Base-by-base conservation (phyloP, 805 yeast genomes). In the Candida namnaoensis region DNA sequence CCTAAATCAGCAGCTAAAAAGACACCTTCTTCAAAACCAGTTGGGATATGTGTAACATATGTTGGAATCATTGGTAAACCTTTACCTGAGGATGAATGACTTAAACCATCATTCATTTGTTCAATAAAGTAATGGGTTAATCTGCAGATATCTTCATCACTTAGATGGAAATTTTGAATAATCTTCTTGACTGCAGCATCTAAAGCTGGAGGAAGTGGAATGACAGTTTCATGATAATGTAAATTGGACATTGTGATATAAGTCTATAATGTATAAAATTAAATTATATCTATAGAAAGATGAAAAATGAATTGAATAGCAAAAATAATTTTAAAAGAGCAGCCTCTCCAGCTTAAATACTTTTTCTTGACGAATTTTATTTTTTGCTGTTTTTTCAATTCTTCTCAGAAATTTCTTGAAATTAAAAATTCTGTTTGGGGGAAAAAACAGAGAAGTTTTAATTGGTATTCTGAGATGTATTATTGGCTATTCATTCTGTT, bases 31-130 rank as follows among this genome's bases (percentile, higher is more conserved):
- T 91, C 99, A 38, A 74, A 70, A 36, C 99, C 99, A 36, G 72
- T 74, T 23, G 99, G 99, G 43, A 87, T 74, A 10, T 75, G 71
- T 8, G 96, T 86, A 32, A 91, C 95, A 57, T 63, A 91, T 1
- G 96, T 77, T 33, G 98, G 98, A 52, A 93, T 87, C 99, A 91
- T 93, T 35, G 93, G 91, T 66, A 85, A 65, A 57, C 73, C 79
- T 58, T 44, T 61, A 23, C 61, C 53, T 24, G 62, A 66, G 12
- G 63, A 60, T 11, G 65, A 58, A n/a, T 69, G 58, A 2, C 60
- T 53, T 38, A 84, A 62, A 4, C 91, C 93, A 30, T 62, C 60
- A 39, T 78, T 73, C 71, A 85, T 82, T 10, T 77, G 71, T 44
- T 72, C 66, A 38, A 75, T 70, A 61, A 84, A 85, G 42, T 71